Evolutionary conservation across 257 asterid species (phyloP).

Genomic region (Gardenia jasminoides): DNA sequence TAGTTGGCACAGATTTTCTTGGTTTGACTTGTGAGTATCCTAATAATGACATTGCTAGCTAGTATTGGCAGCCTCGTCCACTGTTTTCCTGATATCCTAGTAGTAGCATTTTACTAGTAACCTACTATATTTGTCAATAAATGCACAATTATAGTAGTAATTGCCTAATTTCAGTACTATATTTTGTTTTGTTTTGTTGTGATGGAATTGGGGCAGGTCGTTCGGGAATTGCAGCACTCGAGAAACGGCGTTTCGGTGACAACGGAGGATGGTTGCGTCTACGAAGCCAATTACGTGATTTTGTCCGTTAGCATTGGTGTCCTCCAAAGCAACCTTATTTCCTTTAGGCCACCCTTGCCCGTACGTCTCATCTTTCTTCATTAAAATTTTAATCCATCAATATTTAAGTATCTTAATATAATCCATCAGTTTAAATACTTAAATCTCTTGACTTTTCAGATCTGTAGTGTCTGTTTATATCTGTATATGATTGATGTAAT

Average conservation of each 20-base stretch:
- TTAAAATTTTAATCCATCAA: neutral
- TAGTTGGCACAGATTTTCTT: constrained; percentile 21
- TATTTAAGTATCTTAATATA: no score
- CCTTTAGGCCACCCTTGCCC: constrained; percentile 73
- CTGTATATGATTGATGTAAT: no score
- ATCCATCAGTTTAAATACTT: no score
- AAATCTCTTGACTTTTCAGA: no score
- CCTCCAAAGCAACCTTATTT: constrained; percentile 80
- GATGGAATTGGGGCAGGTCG: constrained; percentile 64
- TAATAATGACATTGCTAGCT: neutral
- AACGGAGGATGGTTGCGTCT: constrained; percentile 80
- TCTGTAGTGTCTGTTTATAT: no score
- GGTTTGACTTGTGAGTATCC: constrained; percentile 31
- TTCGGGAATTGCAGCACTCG: constrained; percentile 81
- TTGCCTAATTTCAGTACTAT: neutral
- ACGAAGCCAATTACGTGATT: constrained; percentile 80
- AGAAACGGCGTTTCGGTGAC: constrained; percentile 73
- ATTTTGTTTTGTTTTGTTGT: neutral
- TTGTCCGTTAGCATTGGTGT: constrained; percentile 93
- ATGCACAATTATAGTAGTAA: neutral
- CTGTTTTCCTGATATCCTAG: constrained; percentile 1
- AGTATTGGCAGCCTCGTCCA: constrained; percentile 1
- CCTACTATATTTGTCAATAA: no score
- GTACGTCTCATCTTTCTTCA: constrained; percentile 35
- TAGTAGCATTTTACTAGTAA: neutral